Conservation (phyloP, 1,284 basidiomycete genomes). For the Flammula alnicola region DNA sequence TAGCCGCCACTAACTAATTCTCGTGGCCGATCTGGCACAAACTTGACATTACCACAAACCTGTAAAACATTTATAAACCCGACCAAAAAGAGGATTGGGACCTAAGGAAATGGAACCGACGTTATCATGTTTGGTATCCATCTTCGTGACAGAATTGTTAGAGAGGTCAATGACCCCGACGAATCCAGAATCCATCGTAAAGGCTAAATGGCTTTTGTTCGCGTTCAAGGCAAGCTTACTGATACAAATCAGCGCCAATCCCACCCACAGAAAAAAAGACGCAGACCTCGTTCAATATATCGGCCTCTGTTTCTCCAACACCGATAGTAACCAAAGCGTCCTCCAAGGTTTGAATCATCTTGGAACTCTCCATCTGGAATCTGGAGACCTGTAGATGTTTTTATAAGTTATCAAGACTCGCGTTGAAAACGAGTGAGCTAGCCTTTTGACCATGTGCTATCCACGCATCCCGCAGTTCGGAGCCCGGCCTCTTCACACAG, state of each 20-base stretch:
- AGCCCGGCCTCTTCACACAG: constrained; percentile 44
- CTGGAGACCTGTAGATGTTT: constrained; percentile 36
- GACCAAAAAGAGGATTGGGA: neutral
- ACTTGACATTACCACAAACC: constrained; percentile 72
- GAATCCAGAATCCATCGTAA: constrained; percentile 67
- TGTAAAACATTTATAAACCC: constrained; percentile 32
- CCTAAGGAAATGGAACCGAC: constrained; percentile 43
- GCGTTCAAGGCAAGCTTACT: constrained; percentile 64
- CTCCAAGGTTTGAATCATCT: constrained; percentile 50
- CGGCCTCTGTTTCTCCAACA: constrained; percentile 55
- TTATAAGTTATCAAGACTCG: neutral
- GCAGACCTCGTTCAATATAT: constrained; percentile 70
- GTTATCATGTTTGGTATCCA: constrained; percentile 66
- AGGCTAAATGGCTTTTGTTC: constrained; percentile 63
- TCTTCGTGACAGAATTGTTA: constrained; percentile 48
- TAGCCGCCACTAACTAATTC: constrained; percentile 81
- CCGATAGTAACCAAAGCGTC: constrained; percentile 52
- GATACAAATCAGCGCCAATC: constrained; percentile 35
- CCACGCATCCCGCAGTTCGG: constrained; percentile 56
- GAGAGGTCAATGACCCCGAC: constrained; percentile 68
- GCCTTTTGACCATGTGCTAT: constrained; percentile 64
- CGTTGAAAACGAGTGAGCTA: constrained; percentile 22
- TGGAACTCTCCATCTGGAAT: constrained; percentile 48
- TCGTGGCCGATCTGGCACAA: constrained; percentile 68
- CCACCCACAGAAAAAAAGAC: constrained; percentile 2